Evolutionary conservation across 164 flowering plant genomes (phyloP).

Genomic region (Kalanchoe fedtschenkoi): DNA sequence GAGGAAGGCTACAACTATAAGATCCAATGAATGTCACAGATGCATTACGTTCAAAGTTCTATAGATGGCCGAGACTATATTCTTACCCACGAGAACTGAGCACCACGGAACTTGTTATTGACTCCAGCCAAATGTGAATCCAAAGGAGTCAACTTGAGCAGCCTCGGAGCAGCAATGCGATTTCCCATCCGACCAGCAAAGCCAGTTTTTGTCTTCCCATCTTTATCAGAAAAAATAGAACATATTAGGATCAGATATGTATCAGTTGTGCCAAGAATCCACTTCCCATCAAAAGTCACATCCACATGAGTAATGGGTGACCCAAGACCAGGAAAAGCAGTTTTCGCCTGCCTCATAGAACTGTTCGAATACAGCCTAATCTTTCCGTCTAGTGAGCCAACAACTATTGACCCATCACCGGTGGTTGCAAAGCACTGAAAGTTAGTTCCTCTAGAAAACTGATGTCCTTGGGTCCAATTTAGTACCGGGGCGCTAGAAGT

Average conservation of each 20-base stretch:
- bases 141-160: constrained; percentile 82
- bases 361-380: constrained; percentile 74
- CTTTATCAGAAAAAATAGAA: constrained; percentile 75
- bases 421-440: constrained; percentile 80
- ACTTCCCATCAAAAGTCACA: constrained; percentile 95
- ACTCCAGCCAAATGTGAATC: constrained; percentile 85
- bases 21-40: not conserved
- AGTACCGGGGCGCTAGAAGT: constrained; percentile 48
- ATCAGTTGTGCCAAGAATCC: constrained; percentile 94
- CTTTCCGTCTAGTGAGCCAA: constrained; percentile 97
- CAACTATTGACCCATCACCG: constrained; percentile 95
- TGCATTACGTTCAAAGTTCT: not conserved
- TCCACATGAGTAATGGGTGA: constrained; percentile 93
- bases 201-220: constrained; percentile 85
- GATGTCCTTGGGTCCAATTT: constrained; percentile 95
- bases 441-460: constrained; percentile 54
- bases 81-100: constrained; percentile 94
- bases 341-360: constrained; percentile 93
- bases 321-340: constrained; percentile 98
- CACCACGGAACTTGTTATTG: constrained; percentile 72
- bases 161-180: constrained; percentile 80
- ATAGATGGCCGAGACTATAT: not conserved
- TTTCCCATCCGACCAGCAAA: constrained; percentile 88
- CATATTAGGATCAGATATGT: constrained; percentile 85
- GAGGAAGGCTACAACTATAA: not conserved